Evolutionary conservation across 805 yeast species (phyloP).

Genomic region (Hemisphaericaspora nanyangensis): DNA sequence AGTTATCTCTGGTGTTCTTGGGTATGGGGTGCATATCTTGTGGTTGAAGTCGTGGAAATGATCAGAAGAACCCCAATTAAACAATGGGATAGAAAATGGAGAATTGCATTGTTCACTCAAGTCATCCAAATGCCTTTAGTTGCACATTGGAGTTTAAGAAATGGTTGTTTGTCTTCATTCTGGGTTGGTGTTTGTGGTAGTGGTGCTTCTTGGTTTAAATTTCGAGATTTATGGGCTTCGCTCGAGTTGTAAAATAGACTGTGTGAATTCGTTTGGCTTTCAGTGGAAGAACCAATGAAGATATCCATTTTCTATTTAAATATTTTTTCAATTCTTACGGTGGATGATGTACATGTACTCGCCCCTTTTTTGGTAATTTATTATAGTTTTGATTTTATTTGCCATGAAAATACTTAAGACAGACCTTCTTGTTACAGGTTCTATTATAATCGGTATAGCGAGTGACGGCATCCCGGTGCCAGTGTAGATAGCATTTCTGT

Average conservation of each 20-base stretch:
- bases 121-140: slow-evolving; percentile 40
- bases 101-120: slow-evolving; percentile 32
- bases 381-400: slow-evolving; percentile 2
- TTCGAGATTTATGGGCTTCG: slow-evolving; percentile 33
- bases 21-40: slow-evolving; percentile 41
- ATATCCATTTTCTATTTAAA: too few relatives aligned
- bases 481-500: too few relatives aligned
- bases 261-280: too few relatives aligned
- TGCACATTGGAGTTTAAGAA: slow-evolving; percentile 41
- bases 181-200: slow-evolving; percentile 47
- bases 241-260: slow-evolving; percentile 27
- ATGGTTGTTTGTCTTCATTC: slow-evolving; percentile 43
- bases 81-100: slow-evolving; percentile 35
- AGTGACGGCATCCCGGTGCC: too few relatives aligned
- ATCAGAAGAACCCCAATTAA: slow-evolving; percentile 37
- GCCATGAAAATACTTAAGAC: too few relatives aligned
- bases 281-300: too few relatives aligned
- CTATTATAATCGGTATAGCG: too few relatives aligned
- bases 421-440: too few relatives aligned
- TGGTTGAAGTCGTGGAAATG: slow-evolving; percentile 37
- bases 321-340: too few relatives aligned
- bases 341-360: too few relatives aligned
- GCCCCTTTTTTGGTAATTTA: too few relatives aligned
- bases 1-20: slow-evolving; percentile 43
- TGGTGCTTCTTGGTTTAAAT: slow-evolving; percentile 43